phyloP scores from a whole-genome alignment of 164 flowering plant genomes.

The Litsea cubeba region DNA sequence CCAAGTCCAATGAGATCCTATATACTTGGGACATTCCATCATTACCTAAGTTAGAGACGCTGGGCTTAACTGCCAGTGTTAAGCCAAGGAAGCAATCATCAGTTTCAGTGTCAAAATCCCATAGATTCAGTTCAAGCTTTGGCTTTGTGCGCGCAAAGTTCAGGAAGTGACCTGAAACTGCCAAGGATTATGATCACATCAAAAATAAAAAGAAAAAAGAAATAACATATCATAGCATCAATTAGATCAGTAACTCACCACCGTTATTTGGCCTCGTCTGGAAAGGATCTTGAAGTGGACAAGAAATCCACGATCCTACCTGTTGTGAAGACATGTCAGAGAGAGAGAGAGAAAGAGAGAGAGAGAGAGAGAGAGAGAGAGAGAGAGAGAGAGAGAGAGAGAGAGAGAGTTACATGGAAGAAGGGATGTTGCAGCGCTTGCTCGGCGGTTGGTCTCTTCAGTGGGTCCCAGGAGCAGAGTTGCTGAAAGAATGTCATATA shows the following conservation, averaged over 20 bases:
- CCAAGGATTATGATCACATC: background rate
- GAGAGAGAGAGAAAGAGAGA: background rate
- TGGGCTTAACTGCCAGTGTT: conserved; percentile 78
- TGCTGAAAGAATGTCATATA: conserved; percentile 24
- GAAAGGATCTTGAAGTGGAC: conserved; percentile 46
- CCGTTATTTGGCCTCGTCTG: conserved; percentile 31
- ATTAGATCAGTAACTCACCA: conserved; percentile 27
- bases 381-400: too few relatives aligned
- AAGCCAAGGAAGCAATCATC: conserved; percentile 87
- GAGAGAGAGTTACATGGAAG: conserved; percentile 49
- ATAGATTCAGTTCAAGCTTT: conserved; percentile 80
- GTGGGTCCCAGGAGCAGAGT: conserved; percentile 81
- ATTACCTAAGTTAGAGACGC: conserved; percentile 54
- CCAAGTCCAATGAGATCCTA: background rate
- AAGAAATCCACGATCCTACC: conserved; percentile 50
- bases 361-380: background rate
- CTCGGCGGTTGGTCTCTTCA: conserved; percentile 74
- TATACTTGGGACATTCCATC: background rate
- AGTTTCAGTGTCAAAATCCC: conserved; percentile 60
- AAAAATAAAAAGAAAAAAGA: background rate
- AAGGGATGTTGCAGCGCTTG: conserved; percentile 75
- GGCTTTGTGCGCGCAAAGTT: conserved; percentile 44
- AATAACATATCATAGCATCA: background rate
- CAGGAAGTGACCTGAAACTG: background rate
- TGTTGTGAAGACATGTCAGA: conserved; percentile 22